Evolutionary conservation across 371 early-diverging fungal genomes (phyloP).

Genomic region (Dichotomocladium elegans): DNA sequence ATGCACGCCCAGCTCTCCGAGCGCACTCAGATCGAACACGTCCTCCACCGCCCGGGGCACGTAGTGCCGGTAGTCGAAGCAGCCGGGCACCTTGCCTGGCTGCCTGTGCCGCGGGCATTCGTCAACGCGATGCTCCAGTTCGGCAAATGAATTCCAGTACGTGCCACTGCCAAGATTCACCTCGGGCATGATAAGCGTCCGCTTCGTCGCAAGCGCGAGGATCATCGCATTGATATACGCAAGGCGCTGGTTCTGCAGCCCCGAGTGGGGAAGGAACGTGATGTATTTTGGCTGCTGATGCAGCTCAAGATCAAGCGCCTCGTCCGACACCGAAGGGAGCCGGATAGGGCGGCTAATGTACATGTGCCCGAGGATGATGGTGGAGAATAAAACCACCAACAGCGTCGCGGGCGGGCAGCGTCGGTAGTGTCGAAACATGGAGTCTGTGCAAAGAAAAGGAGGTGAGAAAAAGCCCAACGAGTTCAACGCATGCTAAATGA

Average conservation of each 20-base stretch:
- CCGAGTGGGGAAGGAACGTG: slow-evolving; percentile 58
- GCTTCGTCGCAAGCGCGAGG: slow-evolving; percentile 51
- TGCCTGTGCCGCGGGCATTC: slow-evolving; percentile 8
- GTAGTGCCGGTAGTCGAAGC: slow-evolving; percentile 38
- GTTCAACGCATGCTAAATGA: too few relatives aligned
- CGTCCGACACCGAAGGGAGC: too few relatives aligned
- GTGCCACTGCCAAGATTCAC: slow-evolving; percentile 35
- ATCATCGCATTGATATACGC: slow-evolving; percentile 53
- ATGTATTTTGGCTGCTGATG: slow-evolving; percentile 27
- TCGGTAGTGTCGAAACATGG: too few relatives aligned
- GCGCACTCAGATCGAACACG: slow-evolving; percentile 29
- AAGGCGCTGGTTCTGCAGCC: slow-evolving; percentile 57
- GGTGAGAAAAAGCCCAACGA: too few relatives aligned
- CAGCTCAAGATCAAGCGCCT: too few relatives aligned
- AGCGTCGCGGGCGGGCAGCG: too few relatives aligned
- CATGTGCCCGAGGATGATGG: too few relatives aligned
- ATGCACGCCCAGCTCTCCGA: slow-evolving; percentile 11
- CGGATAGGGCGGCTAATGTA: too few relatives aligned
- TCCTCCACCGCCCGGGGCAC: slow-evolving; percentile 30
- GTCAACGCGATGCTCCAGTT: slow-evolving; percentile 10
- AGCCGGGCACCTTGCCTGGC: slow-evolving; percentile 9
- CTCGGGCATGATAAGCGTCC: slow-evolving; percentile 53
- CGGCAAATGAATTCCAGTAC: slow-evolving; percentile 22
- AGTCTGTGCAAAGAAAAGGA: too few relatives aligned
- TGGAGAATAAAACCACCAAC: too few relatives aligned